Base-by-base conservation (phyloP, 306 rosid genomes). In the Hippophae tibetana region DNA sequence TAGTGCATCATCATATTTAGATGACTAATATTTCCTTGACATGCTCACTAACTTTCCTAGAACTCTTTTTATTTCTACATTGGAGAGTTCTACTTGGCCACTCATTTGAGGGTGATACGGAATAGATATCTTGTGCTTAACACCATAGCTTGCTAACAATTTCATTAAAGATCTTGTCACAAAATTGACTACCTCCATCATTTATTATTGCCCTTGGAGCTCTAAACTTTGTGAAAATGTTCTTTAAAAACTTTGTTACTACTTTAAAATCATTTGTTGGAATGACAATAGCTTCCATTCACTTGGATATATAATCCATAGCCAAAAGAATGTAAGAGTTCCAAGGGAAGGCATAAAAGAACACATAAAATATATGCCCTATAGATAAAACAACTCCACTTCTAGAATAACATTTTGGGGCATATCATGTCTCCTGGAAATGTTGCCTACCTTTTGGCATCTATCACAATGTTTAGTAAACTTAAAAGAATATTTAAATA, bases 291-390 rank as follows among this genome's bases (percentile, higher is more conserved):
- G 23, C 23, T 18, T 18, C 23, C 23, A 18, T 18, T 18, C 23
- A 18, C 23, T 18, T 57, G 6, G 47, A 40, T 47, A 57, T 47
- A 43, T 57, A 57, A 43, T 57, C 47, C 47, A 57, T 3, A 2
- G 25, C 61, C 42, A 57, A 18, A 10, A 57, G 26, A 9, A 57
- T 57, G 61, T 57, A 57, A 6, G 40, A 11, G 14, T 38, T 57
- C 18, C 12, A 38, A 18, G 23, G 23, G 23, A 18, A 18, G 23
- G 23, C 1, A 18, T 18, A 18, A 18, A 18, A 18, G 6, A n/a
- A 57, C 25, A 8, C 47, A 57, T 57, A 6, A 42, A 57, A 18
- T 57, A 23, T 2, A 57, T 57, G 10, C 56, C 13, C 13, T 13
- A 52, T 13, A 52, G 18, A 18, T 6, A 7, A 2, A n/a, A 52